Conservation (phyloP, 23 red algal species). For the Gracilaria gracilis region DNA sequence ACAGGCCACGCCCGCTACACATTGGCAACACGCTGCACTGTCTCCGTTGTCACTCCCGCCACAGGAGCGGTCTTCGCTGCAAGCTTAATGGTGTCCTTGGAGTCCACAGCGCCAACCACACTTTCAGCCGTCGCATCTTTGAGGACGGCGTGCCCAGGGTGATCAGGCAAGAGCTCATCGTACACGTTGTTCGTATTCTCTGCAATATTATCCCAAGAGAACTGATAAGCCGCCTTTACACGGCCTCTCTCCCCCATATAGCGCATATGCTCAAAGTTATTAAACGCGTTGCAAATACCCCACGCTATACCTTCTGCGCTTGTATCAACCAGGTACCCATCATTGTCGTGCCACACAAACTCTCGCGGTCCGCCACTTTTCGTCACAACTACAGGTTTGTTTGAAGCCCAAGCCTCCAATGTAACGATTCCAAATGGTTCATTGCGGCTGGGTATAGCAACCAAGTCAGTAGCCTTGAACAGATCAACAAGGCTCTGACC, state of each 20-base stretch:
- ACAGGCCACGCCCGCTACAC: neutral
- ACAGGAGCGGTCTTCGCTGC: neutral
- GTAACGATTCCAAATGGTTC: constrained; percentile 99
- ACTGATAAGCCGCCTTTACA: constrained; percentile 87
- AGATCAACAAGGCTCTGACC: constrained; percentile 88
- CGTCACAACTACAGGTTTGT: constrained; percentile 97
- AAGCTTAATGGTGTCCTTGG: neutral
- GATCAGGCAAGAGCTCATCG: constrained; percentile 81
- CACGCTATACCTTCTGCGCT: constrained; percentile 82
- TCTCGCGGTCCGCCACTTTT: constrained; percentile 96
- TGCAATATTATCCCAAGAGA: constrained; percentile 94
- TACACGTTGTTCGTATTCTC: constrained; percentile 89
- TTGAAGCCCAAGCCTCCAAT: constrained; percentile 96
- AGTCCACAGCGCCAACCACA: neutral
- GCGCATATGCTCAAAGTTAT: constrained; percentile 84
- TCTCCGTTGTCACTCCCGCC: neutral
- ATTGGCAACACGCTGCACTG: neutral
- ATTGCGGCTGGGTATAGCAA: constrained; percentile 92
- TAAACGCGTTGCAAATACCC: constrained; percentile 86
- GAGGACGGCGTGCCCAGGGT: constrained; percentile 25
- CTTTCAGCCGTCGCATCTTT: neutral
- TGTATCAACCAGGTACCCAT: constrained; percentile 90
- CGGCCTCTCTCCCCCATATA: constrained; percentile 93
- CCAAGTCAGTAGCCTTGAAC: constrained; percentile 95
- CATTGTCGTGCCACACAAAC: constrained; percentile 96